Base-by-base conservation (phyloP, 805 yeast species). In the Komagataella phaffii region DNA sequence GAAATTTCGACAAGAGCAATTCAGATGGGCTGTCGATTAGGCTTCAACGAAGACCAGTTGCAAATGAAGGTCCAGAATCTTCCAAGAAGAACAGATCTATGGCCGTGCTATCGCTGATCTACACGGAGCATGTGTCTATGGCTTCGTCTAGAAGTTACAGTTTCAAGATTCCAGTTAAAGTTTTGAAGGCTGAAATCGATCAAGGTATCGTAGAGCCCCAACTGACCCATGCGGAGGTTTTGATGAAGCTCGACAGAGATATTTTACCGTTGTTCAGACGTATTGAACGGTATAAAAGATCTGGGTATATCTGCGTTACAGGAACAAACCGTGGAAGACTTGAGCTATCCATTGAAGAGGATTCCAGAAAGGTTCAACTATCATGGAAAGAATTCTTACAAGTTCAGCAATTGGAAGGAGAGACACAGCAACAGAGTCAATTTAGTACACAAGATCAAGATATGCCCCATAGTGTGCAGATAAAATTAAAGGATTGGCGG, bases 101-200 rank as follows among this genome's bases (percentile, higher is more conserved):
- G 1, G 83, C 85, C 1, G 73, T 76, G 19, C 64, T 85, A 51
- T 79, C 81, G 0, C 57, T 85, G 14, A 73, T 71, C 56, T 82
- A 80, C 59, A 72, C 77, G 17, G 81, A 79, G 54, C 66, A 63
- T 58, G 68, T 63, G 43, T 61, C 63, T 50, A 62, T 64, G 51
- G 57, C 73, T 7, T 72, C 75, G 21, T 66, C 77, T 2, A 72
- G 86, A 17, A 74, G 76, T 54, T 88, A 84, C 59, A 75, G 85
- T 6, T 80, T 82, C 58, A 79, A 80, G 50, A 76, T 90, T 17
- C 91, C 95, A 0, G 86, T 86, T 1, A 70, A 81, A 56, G 68
- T 86, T 46, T 59, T 85, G 52, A 75, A 80, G 53, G 72, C 70
- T 55, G 75, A 72, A 14, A 79, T 76, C 53, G 81, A 79, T 52